A percentile compares a stretch with the other conserved stretches of the same genome.
These are phyloP conservation scores for Ceratocystis harringtonii DNA, from an alignment of 2,329 filamentous ascomycete species.

Conservation along the genomic window DNA sequence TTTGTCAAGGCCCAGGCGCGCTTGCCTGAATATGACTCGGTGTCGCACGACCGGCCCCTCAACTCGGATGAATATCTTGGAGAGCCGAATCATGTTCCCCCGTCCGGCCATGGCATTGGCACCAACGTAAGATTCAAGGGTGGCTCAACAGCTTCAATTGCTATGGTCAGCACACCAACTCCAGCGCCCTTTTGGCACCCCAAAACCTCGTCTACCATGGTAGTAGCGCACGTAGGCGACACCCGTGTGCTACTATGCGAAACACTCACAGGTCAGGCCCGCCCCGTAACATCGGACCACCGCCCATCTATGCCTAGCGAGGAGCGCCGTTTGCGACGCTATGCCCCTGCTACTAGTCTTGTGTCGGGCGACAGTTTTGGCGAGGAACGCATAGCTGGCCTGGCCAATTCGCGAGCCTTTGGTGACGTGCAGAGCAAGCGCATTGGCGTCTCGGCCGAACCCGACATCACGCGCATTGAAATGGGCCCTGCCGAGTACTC, in stretches of 20 bases:
- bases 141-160: slow-evolving; percentile 81
- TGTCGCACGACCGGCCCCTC: slow-evolving; percentile 58
- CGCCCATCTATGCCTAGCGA: slow-evolving; percentile 81
- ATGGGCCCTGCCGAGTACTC: slow-evolving; percentile 71
- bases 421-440: slow-evolving; percentile 86
- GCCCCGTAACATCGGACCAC: slow-evolving; percentile 78
- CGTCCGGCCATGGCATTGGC: slow-evolving; percentile 50
- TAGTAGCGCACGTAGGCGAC: slow-evolving; percentile 86
- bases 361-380: slow-evolving; percentile 85
- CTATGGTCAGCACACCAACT: slow-evolving; percentile 80
- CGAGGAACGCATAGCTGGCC: slow-evolving; percentile 82
- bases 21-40: slow-evolving; percentile 60
- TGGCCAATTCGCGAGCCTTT: slow-evolving; percentile 89
- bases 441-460: slow-evolving; percentile 86
- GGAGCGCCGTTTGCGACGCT: slow-evolving; percentile 67
- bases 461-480: slow-evolving; percentile 68
- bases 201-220: slow-evolving; percentile 62
- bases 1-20: slow-evolving; percentile 81
- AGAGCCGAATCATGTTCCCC: slow-evolving; percentile 35
- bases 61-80: slow-evolving; percentile 78
- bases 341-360: slow-evolving; percentile 59
- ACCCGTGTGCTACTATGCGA: slow-evolving; percentile 82
- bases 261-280: slow-evolving; percentile 63
- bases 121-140: slow-evolving; percentile 72
- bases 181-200: slow-evolving; percentile 94